Conservation (phyloP, 306 rosid species). For the Dalbergia oliveri region DNA sequence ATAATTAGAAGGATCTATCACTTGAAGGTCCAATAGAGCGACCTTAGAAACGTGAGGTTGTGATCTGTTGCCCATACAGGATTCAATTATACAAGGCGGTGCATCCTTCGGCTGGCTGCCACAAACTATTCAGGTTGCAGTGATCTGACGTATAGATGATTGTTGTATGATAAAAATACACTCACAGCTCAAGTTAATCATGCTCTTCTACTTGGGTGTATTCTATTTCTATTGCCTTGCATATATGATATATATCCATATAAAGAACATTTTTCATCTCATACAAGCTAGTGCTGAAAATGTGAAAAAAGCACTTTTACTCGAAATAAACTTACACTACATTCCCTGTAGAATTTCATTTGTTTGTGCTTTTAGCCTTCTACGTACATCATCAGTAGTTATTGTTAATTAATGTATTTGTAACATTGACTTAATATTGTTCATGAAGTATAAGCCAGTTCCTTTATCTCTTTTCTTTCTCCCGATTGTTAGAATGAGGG, state of each 20-base stretch:
- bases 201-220: conserved; percentile 25
- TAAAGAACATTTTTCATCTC: conserved; percentile 1
- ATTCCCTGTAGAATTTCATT: conserved; percentile 18
- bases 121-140: conserved; percentile 27
- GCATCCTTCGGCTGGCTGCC: conserved; percentile 23
- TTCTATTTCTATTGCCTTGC: background rate
- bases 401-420: background rate
- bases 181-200: background rate
- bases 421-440: background rate
- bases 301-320: background rate
- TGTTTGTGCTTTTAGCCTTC: background rate
- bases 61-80: conserved; percentile 18
- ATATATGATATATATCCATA: background rate
- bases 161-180: conserved; percentile 1
- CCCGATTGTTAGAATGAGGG: background rate
- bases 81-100: conserved; percentile 19
- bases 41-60: conserved; percentile 24
- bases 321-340: background rate
- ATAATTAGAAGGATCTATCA: conserved; percentile 16
- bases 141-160: conserved; percentile 10
- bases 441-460: background rate
- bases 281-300: conserved; percentile 1
- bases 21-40: conserved; percentile 36
- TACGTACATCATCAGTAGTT: background rate
- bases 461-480: background rate